Evolutionary conservation across 208 protist species (phyloP).

Genomic region (Acanthamoeba divionensis): DNA sequence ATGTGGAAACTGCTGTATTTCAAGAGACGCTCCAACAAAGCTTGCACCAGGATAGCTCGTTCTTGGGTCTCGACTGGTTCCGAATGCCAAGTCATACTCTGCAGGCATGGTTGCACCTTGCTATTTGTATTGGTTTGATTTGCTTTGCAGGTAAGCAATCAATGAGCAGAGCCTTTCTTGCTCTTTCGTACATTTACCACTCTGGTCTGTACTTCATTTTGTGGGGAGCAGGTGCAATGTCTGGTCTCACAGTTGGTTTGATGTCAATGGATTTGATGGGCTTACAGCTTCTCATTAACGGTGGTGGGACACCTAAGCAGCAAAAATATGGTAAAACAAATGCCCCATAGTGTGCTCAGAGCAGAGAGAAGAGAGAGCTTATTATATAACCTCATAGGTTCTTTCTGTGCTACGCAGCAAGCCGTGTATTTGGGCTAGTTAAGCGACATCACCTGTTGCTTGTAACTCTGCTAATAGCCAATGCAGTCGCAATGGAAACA

Average conservation of each 20-base stretch:
- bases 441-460: slow-evolving; percentile 71
- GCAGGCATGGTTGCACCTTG: too few species aligned
- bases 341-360: not conserved
- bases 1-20: too few species aligned
- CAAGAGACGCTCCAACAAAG: too few species aligned
- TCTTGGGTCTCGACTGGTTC: too few species aligned
- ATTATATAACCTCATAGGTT: not conserved
- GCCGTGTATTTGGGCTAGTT: slow-evolving; percentile 41
- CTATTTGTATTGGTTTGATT: too few species aligned
- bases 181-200: too few species aligned
- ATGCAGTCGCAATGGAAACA: slow-evolving; percentile 65
- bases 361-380: not conserved
- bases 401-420: not conserved
- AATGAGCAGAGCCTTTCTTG: too few species aligned
- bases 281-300: slow-evolving; percentile 55
- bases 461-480: slow-evolving; percentile 73
- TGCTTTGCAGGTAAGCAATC: too few species aligned
- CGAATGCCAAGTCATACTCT: too few species aligned
- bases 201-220: too few species aligned
- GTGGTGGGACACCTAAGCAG: slow-evolving; percentile 15
- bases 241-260: slow-evolving; percentile 73
- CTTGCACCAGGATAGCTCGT: too few species aligned
- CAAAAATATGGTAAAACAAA: slow-evolving; percentile 57
- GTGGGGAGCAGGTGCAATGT: slow-evolving; percentile 66
- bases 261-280: slow-evolving; percentile 68